A percentile compares a stretch with the other conserved stretches of the same genome.
Conservation (phyloP, 768 basidiomycete species). For the Clavaria fumosa region DNA sequence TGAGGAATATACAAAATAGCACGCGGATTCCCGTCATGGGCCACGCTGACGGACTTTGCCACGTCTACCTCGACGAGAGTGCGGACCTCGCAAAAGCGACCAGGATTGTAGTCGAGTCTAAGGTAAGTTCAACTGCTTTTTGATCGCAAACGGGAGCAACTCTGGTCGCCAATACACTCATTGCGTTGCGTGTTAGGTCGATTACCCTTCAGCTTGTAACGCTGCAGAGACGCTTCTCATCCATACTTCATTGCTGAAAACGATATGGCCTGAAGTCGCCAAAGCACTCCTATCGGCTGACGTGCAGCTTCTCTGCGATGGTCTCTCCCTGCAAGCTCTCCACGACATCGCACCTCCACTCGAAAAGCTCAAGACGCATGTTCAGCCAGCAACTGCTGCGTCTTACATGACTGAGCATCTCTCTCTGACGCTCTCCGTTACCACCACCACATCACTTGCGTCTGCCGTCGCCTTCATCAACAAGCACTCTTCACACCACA, state of each 20-base stretch:
- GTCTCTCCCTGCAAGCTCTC: slow-evolving; percentile 42
- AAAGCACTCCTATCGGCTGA: slow-evolving; percentile 46
- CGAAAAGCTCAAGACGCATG: slow-evolving; percentile 29
- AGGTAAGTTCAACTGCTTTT: slow-evolving; percentile 32
- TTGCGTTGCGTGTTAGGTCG: slow-evolving; percentile 38
- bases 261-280: slow-evolving; percentile 74
- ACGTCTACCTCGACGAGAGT: slow-evolving; percentile 73
- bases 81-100: slow-evolving; percentile 70
- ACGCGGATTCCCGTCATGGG: slow-evolving; percentile 98
- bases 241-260: slow-evolving; percentile 54
- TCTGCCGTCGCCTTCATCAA: slow-evolving; percentile 85
- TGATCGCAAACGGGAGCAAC: no score
- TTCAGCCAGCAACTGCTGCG: slow-evolving; percentile 35
- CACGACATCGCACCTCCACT: slow-evolving; percentile 20
- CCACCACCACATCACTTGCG: slow-evolving; percentile 51
- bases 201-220: slow-evolving; percentile 96
- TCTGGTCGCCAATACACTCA: no score
- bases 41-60: slow-evolving; percentile 92
- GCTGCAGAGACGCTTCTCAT: slow-evolving; percentile 80
- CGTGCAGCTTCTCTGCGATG: slow-evolving; percentile 74
- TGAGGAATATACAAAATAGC: slow-evolving; percentile 72
- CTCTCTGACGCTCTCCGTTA: slow-evolving; percentile 69
- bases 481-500: slow-evolving; percentile 86
- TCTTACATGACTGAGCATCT: slow-evolving; percentile 86
- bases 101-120: slow-evolving; percentile 76